Evolutionary conservation across 805 yeast genomes (phyloP).

Genomic region (Wickerhamomyces sydowiorum): DNA sequence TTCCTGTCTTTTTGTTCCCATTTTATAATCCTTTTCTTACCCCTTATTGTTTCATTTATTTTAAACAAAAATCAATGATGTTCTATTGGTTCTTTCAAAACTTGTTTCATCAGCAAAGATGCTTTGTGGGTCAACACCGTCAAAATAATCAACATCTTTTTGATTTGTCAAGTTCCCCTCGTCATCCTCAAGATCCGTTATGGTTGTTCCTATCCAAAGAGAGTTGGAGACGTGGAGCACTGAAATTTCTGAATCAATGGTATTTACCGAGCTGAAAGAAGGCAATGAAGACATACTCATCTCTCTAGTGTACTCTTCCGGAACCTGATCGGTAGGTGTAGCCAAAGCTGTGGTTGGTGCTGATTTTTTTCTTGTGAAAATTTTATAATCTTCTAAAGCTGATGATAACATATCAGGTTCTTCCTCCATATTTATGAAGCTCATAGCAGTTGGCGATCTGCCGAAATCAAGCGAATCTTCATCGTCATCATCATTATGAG

Average conservation of each 20-base stretch:
- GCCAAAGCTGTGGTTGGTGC: neutral
- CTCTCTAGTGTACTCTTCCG: neutral
- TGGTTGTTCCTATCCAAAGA: conserved; percentile 19
- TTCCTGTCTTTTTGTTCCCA: no score
- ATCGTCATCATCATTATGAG: conserved; percentile 2
- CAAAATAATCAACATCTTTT: conserved; percentile 5
- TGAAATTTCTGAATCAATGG: conserved; percentile 11
- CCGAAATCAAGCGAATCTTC: conserved; percentile 1
- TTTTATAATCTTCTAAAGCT: conserved; percentile 18
- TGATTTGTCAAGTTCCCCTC: neutral
- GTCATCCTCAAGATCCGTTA: conserved; percentile 2
- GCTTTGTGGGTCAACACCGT: conserved; percentile 9
- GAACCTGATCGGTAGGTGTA: neutral
- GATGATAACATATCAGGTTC: conserved; percentile 7
- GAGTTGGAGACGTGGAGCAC: conserved; percentile 15
- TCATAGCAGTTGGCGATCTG: neutral
- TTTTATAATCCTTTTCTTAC: no score
- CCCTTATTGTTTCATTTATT: neutral
- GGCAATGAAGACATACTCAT: conserved; percentile 6
- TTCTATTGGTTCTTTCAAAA: conserved; percentile 10
- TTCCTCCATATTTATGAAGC: neutral
- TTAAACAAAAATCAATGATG: conserved; percentile 14
- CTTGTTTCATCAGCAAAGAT: conserved; percentile 10
- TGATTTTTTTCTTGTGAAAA: conserved; percentile 9
- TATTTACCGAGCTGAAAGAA: conserved; percentile 9